Evolutionary conservation across 805 yeast species (phyloP), one percentile per base, ranked within the genome.

Genomic region (Dipodascus geniculatus): DNA sequence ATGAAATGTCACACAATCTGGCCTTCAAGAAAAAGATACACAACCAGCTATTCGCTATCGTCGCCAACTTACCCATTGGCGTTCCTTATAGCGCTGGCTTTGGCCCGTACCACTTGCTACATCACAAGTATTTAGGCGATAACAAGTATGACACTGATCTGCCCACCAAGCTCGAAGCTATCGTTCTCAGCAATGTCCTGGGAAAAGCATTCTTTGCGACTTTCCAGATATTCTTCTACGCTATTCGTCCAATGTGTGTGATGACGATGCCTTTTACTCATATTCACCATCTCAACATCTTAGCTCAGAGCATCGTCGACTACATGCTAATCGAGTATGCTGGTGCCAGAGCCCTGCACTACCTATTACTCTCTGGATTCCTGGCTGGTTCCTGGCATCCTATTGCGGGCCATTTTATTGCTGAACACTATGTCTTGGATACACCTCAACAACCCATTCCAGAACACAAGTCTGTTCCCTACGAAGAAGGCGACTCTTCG

Each of bases 371-470:
- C 66, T 82, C 90, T 42, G 82, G 95, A 0, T 87, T 89, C 65
- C 71, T 89, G 52, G 96, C 96, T 0, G 97, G 97, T 1, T 86
- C 95, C 0, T 73, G 87, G 64, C 97, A 89, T 64, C 97, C 97
- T 23, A 82, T 88, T 56, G 95, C 96, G 0, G 97, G 96, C 20
- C 97, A 89, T 70, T 89, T 89, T 69, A 87, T 89, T 58, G 91
- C 96, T n/a, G 97, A 89, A 65, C 97, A 89, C 66, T 87, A 86
- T 64, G 80, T 87, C 14, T 74, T 87, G 66, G 72, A 81, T 57
- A 83, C 87, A 38, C 63, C 58, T 49, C 61, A 59, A 11, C 33
- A 28, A 28, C 11, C 33, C 11, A 28, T 28, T 28, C 44, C 49
- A 6, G 60, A 60, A n/a, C 20, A 48, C 50, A 51, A 48, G 51